Evolutionary conservation across 2,329 filamentous ascomycete species (phyloP).

Genomic region (Dactylellina cionopaga): DNA sequence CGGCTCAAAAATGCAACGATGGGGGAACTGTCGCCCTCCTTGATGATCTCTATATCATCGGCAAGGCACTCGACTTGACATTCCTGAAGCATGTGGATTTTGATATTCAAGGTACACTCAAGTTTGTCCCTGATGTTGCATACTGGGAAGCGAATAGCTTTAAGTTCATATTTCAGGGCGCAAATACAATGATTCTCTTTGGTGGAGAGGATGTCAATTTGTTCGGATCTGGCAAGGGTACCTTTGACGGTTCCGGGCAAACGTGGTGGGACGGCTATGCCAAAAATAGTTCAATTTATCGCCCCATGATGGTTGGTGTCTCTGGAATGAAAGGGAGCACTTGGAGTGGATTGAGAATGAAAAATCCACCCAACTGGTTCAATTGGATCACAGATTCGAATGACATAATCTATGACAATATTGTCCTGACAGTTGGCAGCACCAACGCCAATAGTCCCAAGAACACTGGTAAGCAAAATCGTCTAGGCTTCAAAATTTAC

Average conservation of each 20-base stretch:
- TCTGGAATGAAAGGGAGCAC: conserved; percentile 69
- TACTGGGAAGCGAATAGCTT: conserved; percentile 38
- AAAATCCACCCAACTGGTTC: conserved; percentile 72
- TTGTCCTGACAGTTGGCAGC: conserved; percentile 69
- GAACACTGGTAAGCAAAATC: conserved; percentile 67
- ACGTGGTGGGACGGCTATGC: conserved; percentile 74
- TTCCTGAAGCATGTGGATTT: conserved; percentile 73
- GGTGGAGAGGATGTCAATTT: conserved; percentile 74
- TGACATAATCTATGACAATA: conserved; percentile 71
- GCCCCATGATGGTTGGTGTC: conserved; percentile 69
- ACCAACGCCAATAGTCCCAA: conserved; percentile 68
- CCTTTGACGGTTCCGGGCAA: conserved; percentile 71
- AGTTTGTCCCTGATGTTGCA: conserved; percentile 25
- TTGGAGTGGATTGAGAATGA: conserved; percentile 70
- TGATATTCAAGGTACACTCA: conserved; percentile 60
- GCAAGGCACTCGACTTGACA: conserved; percentile 72
- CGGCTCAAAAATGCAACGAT: conserved; percentile 70
- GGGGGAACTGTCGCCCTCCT: conserved; percentile 72
- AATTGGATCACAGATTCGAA: conserved; percentile 74
- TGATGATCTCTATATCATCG: conserved; percentile 69
- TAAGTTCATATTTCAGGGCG: conserved; percentile 66
- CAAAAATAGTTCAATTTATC: conserved; percentile 67
- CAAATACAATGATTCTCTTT: conserved; percentile 73
- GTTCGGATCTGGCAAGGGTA: conserved; percentile 70
- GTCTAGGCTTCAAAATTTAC: neutral